These are phyloP conservation scores for Nakazawaea siamensis DNA, from an alignment of 805 yeast species.

Conservation along the genomic window DNA sequence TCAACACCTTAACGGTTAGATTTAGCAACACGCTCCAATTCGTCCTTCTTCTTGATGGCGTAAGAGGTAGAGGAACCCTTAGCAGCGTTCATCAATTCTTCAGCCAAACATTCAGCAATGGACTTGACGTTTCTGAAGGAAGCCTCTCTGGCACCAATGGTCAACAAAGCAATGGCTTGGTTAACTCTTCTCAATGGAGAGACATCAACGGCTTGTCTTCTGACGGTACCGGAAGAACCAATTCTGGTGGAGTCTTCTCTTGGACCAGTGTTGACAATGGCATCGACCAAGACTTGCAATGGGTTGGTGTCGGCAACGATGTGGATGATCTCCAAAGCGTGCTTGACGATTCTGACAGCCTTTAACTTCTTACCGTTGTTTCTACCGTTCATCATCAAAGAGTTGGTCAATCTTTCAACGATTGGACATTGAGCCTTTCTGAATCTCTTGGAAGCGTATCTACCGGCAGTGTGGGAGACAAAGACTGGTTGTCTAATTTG, in stretches of 20 bases:
- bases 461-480: conserved; percentile 99
- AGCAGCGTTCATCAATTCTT: conserved; percentile 99
- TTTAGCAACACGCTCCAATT: conserved; percentile 99
- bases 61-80: conserved; percentile 99
- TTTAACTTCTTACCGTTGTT: conserved; percentile 99
- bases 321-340: conserved; percentile 96
- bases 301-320: conserved; percentile 99
- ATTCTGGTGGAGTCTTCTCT: conserved; percentile 99
- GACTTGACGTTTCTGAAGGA: conserved; percentile 99
- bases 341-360: conserved; percentile 99
- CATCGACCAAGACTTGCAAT: conserved; percentile 97
- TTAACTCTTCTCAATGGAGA: conserved; percentile 99
- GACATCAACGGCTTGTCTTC: conserved; percentile 99
- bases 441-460: conserved; percentile 99
- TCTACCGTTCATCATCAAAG: conserved; percentile 99
- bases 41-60: conserved; percentile 99
- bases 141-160: conserved; percentile 99
- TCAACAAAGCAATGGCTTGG: conserved; percentile 96
- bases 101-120: conserved; percentile 99
- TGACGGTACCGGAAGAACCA: conserved; percentile 99
- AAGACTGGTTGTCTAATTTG: conserved; percentile 97
- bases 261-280: conserved; percentile 99
- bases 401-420: conserved; percentile 98
- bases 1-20: conserved; percentile 89
- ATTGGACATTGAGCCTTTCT: conserved; percentile 99